These are phyloP conservation scores for Dipteronia dyeriana DNA, from an alignment of 345 rosid genomes.

Conservation along the genomic window DNA sequence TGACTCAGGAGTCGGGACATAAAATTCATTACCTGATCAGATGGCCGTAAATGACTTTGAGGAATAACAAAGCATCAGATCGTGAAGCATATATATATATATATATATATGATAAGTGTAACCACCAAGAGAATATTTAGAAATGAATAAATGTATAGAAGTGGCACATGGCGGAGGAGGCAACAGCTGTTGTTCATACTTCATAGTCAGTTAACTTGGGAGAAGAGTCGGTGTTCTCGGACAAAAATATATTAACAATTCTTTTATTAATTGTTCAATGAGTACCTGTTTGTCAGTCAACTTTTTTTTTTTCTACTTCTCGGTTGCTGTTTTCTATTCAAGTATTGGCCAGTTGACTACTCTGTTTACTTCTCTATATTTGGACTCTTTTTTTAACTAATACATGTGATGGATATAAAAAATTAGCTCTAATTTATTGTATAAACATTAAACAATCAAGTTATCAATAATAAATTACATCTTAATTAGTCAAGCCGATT, in stretches of 20 bases:
- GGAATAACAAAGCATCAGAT: neutral
- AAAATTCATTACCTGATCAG: neutral
- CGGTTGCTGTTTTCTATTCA: neutral
- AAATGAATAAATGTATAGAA: neutral
- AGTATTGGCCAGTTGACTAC: constrained; percentile 21
- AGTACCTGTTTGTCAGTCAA: neutral
- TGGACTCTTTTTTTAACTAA: neutral
- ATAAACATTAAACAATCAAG: neutral
- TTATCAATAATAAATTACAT: neutral
- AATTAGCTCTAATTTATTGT: neutral
- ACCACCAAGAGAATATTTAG: neutral
- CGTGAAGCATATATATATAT: neutral
- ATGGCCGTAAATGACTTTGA: neutral
- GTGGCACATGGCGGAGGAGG: constrained; percentile 9
- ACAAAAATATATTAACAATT: neutral
- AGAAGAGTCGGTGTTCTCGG: neutral
- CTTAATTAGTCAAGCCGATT: neutral
- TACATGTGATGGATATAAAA: neutral
- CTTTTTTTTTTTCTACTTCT: neutral
- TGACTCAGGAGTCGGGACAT: too few species aligned
- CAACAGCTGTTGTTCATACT: constrained; percentile 3
- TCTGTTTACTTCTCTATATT: neutral
- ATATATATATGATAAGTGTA: neutral
- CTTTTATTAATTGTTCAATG: neutral
- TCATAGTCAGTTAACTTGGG: constrained; percentile 1